Base-by-base conservation (phyloP, 306 rosid species). In the Fragaria vesca region DNA sequence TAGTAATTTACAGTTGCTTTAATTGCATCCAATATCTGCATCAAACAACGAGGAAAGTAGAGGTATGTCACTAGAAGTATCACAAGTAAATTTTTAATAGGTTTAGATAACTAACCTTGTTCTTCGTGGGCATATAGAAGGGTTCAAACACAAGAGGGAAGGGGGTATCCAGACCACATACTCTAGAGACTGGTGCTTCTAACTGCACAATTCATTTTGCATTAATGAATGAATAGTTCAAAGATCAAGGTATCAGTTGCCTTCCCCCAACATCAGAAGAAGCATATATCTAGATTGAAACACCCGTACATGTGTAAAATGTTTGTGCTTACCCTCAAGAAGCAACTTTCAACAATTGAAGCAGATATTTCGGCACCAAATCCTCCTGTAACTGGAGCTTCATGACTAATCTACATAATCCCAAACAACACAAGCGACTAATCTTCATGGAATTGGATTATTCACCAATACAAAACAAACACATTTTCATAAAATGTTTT, bases 71-170 rank as follows among this genome's bases (percentile, higher is more conserved):
- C 62, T 1, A 2, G 3, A 28, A 51, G 52, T 30, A 78, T 28
- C 34, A 30, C 8, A 45, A 45, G 43, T 73, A 58, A 12, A 7
- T 3, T 12, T 1, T 12, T n/a, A 47, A 66, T 71, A 5, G 18
- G 50, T 13, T 36, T 24, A 69, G 24, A 40, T 4, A 47, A 50
- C 83, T 79, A 80, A 91, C 99, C 91, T 95, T 95, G 83, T 91
- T 91, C 86, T 93, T 95, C 63, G 90, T 91, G 54, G 99, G 99
- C 93, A 95, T 80, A 83, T 95, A 95, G 91, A 93, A 93, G 24
- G 99, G 99, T 82, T 95, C 97, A 70, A 95, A 95, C 73, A 95
- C 96, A 68, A 95, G 93, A 65, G 99, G 99, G 78, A 95, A 95
- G 43, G 97, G 99, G 28, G 97, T 95, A 88, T 95, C 99, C 74